Evolutionary conservation across 2,329 filamentous ascomycete species (phyloP), one percentile per base, ranked within the genome.

Genomic region (Paraphaeosphaeria sporulosa): DNA sequence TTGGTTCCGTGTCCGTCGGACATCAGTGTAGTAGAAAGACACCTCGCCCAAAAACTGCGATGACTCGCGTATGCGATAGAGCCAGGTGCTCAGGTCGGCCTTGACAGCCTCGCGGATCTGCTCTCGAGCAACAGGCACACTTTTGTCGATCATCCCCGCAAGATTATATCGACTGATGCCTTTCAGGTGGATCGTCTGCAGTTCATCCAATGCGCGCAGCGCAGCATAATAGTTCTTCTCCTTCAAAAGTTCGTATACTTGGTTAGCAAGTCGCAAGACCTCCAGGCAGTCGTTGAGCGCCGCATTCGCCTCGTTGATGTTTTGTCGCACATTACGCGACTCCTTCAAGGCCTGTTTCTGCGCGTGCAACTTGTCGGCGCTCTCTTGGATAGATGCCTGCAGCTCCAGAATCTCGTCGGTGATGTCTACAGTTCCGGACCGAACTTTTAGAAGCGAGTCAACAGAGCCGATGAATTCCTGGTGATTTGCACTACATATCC

Each of bases 161-260:
- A 99, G 90, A 72, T 94, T 94, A 79, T 97, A 96, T 66, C 97
- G 93, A 1, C 92, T 96, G 9, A 96, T 92, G 68, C 96, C 95
- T 73, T 94, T 94, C 65, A 99, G 86, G 74, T 98, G 93, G 66
- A 99, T 94, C 78, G 96, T 97, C 75, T 98, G 94, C 43, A 99
- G 84, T 75, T 99, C 95, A 71, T 98, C 95, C 49, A 99, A 84
- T 4, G 94, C 94, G 68, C 96, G 94, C 54, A 99, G 84, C 2
- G 95, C 95, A 6, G 91, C 93, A 77, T 99, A 99, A 76, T 98
- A 96, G 68, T 93, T 96, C 80, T 97, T 97, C 79, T 93, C 94
- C 42, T 89, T 88, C 50, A 98, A 86, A 59, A 99, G 83, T 56
- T 98, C 95, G 75, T 97, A 93, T 3, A 96, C 92, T 72, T 97